Base-by-base conservation (phyloP, 371 early-diverging fungal species). In the Lichtheimia ornata region DNA sequence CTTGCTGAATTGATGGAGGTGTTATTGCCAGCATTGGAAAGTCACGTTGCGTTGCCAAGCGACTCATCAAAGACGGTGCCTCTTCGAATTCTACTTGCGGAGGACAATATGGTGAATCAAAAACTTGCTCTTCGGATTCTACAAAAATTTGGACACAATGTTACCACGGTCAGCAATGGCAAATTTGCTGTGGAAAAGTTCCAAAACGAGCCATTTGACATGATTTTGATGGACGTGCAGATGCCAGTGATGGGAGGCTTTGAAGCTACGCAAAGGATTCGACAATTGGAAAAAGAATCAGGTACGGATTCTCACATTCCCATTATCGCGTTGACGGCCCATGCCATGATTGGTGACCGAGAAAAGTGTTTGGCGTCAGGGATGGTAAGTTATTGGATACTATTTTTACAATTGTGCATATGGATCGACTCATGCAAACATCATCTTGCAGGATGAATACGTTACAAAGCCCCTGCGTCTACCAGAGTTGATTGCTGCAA, bases 101-200 rank as follows among this genome's bases (percentile, higher is more conserved):
- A 91, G 69, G 93, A 91, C 64, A 91, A 93, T 58, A 74, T 87
- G 30, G 89, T 93, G 56, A 93, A 93, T 68, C 91, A 91, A 59
- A 89, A 87, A 69, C 63, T 93, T 51, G 90, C 89, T 0, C 75
- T 89, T 17, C 81, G 87, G 22, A 85, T 91, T 42, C 66, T 93
- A 56, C 86, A 89, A 59, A 87, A 87, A 72, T 83, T 86, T 63
- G 87, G 88, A 22, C 88, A 89, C 75, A 81, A 82, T 62, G 87
- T 85, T 41, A 80, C 78, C 57, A 85, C 89, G 41, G 93, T 87
- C 4, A 63, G 82, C 44, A 88, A 93, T 61, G 93, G 93, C 28
- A 79, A 85, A 69, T 57, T 84, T 65, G 93, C 91, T 0, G 85
- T 91, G 1, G 90, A 91, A 61, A 78, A 78, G 5, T 87, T 87